These are phyloP conservation scores for Asparagopsis taxiformis DNA, from an alignment of 31 red algal genomes.

Conservation along the genomic window DNA sequence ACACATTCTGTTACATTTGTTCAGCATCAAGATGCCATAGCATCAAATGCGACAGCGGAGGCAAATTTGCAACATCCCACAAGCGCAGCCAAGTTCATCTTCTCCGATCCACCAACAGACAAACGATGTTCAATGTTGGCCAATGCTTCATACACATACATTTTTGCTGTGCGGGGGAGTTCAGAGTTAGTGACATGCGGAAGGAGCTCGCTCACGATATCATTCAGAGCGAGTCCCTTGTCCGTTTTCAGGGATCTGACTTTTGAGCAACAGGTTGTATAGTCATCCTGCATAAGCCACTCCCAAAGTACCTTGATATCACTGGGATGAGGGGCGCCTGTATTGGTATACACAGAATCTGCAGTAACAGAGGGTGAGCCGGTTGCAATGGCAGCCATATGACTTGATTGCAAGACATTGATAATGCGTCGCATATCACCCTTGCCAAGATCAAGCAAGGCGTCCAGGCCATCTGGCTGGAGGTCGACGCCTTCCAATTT, in stretches of 20 bases:
- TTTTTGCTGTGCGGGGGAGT: conserved; percentile 53
- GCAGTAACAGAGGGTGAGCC: conserved; percentile 30
- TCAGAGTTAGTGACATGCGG: conserved; percentile 38
- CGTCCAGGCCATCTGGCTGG: conserved; percentile 65
- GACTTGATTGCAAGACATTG: conserved; percentile 86
- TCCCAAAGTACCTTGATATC: conserved; percentile 65
- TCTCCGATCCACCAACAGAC: conserved; percentile 66
- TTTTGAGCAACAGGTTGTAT: conserved; percentile 32
- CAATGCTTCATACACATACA: conserved; percentile 73
- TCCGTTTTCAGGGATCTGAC: conserved; percentile 40
- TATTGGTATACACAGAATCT: conserved; percentile 84
- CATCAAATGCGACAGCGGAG: conserved; percentile 32
- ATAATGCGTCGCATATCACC: conserved; percentile 97
- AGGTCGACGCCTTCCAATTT: conserved; percentile 64
- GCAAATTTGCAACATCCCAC: conserved; percentile 84
- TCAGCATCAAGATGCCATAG: conserved; percentile 39
- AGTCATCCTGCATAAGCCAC: conserved; percentile 61
- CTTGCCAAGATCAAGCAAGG: conserved; percentile 70
- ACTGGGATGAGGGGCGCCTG: conserved; percentile 76
- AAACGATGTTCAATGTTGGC: conserved; percentile 87
- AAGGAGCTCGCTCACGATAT: conserved; percentile 81
- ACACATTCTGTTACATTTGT: no score
- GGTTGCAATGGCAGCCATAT: conserved; percentile 49
- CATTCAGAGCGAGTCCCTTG: conserved; percentile 85
- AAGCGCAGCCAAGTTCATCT: conserved; percentile 71